phyloP scores from a whole-genome alignment of 306 rosid species.

The Alnus glutinosa region DNA sequence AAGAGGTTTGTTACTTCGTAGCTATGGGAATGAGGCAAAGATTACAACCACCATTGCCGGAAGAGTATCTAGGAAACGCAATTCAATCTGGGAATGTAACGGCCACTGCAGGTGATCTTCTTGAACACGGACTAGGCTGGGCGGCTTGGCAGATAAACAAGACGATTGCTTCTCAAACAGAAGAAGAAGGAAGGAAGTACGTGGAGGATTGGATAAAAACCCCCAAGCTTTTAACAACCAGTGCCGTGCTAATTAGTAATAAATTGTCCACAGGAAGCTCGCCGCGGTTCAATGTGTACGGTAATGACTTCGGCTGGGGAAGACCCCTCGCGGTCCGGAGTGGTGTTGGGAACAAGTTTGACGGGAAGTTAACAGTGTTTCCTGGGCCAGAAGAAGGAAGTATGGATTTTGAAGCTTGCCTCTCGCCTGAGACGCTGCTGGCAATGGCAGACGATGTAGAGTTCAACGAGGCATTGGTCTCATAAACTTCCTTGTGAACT shows the following conservation, averaged over 20 bases:
- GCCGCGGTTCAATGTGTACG: slow-evolving; percentile 4
- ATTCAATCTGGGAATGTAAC: neutral
- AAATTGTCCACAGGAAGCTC: neutral
- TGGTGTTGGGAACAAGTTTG: neutral
- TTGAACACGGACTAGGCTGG: neutral
- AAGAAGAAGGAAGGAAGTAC: neutral
- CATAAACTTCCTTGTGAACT: neutral
- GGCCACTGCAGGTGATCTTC: neutral
- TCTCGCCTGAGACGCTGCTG: neutral
- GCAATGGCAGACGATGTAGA: neutral
- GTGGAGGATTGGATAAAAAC: neutral
- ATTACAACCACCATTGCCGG: neutral
- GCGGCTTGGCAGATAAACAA: slow-evolving; percentile 4
- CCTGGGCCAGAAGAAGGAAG: neutral
- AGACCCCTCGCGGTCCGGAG: neutral
- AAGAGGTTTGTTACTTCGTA: neutral
- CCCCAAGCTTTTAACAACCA: neutral
- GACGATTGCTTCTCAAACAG: neutral
- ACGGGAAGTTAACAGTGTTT: slow-evolving; percentile 4
- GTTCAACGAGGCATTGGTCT: neutral
- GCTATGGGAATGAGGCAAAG: neutral
- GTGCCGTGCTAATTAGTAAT: neutral
- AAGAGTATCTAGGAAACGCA: neutral
- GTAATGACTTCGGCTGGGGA: slow-evolving; percentile 9
- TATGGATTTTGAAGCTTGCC: neutral